Conservation (phyloP, 2,329 filamentous ascomycete species). For the Lachnellula willkommii region DNA sequence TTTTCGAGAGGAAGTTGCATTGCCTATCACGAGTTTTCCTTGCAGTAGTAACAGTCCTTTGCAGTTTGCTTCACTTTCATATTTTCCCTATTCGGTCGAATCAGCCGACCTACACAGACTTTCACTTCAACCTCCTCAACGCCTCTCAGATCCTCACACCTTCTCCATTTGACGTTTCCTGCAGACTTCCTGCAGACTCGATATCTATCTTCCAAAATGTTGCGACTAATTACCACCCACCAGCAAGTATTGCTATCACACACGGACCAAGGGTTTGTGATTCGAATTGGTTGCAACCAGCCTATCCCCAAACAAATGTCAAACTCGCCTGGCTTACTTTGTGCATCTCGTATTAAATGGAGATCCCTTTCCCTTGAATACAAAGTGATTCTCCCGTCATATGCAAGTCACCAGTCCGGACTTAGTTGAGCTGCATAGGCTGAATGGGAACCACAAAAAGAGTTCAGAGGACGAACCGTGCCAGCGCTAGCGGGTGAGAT, state of each 20-base stretch:
- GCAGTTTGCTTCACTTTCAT: slow-evolving; percentile 1
- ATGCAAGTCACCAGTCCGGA: slow-evolving; percentile 9
- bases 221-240: not conserved
- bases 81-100: not conserved
- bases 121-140: slow-evolving; percentile 1
- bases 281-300: slow-evolving; percentile 1
- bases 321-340: slow-evolving; percentile 6
- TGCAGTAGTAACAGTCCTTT: not conserved
- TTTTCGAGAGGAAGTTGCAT: not conserved
- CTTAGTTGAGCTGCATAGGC: slow-evolving; percentile 13
- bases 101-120: slow-evolving; percentile 10
- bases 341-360: not conserved
- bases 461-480: slow-evolving; percentile 12
- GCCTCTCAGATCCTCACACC: not conserved
- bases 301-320: slow-evolving; percentile 18
- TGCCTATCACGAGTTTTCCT: not conserved
- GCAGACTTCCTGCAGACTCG: not conserved
- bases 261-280: slow-evolving; percentile 21
- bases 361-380: not conserved
- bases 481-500: not conserved
- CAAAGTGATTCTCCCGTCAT: not conserved
- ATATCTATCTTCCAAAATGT: not conserved
- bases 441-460: slow-evolving; percentile 8
- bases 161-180: not conserved
- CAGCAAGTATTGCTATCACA: not conserved